Percentiles rank a stretch among this genome's conserved stretches.
Conservation (phyloP, 1,284 basidiomycete species). For the Tilletia walkeri region DNA sequence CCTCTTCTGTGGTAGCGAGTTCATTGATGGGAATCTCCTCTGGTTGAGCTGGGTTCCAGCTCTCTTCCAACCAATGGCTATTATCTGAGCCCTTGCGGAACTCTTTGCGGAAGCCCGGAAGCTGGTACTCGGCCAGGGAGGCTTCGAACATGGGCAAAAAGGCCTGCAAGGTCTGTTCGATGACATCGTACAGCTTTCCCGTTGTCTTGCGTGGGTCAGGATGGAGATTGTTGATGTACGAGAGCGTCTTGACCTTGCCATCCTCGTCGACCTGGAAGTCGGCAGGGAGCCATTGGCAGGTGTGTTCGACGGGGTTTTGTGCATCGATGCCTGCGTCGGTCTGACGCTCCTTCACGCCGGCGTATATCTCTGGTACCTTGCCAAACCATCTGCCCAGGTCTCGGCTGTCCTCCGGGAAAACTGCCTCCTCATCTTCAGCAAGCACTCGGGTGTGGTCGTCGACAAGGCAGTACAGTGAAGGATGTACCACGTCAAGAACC, state of each 20-base stretch:
- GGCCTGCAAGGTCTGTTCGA: constrained; percentile 57
- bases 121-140: constrained; percentile 60
- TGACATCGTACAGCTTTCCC: constrained; percentile 54
- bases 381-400: constrained; percentile 15
- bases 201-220: constrained; percentile 47
- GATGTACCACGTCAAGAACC: constrained; percentile 61
- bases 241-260: constrained; percentile 56
- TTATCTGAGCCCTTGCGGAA: not conserved
- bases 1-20: constrained; percentile 4
- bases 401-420: constrained; percentile 1
- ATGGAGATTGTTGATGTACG: constrained; percentile 65
- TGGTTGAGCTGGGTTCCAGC: constrained; percentile 15
- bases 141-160: constrained; percentile 63
- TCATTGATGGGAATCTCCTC: not conserved
- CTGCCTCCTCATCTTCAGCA: constrained; percentile 5
- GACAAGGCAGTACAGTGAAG: constrained; percentile 59
- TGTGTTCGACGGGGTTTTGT: not conserved
- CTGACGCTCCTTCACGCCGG: constrained; percentile 38
- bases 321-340: constrained; percentile 11
- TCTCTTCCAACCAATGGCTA: constrained; percentile 11
- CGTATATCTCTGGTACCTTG: constrained; percentile 14
- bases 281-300: constrained; percentile 60
- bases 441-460: constrained; percentile 57
- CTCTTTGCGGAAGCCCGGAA: constrained; percentile 12
- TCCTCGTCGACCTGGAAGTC: constrained; percentile 58